Percentiles rank a stretch among this genome's conserved stretches.
Conservation (phyloP, 306 rosid species). For the Gastrolobium bilobum region DNA sequence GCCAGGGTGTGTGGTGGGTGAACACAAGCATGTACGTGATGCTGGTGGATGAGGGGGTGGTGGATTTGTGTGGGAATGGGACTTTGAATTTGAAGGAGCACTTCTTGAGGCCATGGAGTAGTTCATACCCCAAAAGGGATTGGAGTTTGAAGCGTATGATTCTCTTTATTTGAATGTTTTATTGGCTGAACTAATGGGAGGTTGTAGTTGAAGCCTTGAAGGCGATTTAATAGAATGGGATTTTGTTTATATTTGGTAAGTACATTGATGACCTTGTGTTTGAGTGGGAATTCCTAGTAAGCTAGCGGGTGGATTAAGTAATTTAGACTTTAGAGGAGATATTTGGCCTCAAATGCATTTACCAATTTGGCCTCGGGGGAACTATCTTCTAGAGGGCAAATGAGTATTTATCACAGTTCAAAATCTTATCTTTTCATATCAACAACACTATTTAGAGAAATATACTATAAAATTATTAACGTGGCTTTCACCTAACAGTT, state of each 20-base stretch:
- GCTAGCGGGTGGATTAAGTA: constrained; percentile 8
- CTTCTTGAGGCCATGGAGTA: constrained; percentile 57
- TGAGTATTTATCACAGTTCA: background rate
- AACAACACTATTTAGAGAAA: background rate
- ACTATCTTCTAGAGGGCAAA: background rate
- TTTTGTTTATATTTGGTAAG: background rate
- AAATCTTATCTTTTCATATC: background rate
- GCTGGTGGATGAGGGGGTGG: background rate
- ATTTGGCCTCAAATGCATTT: background rate
- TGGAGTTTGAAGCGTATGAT: background rate
- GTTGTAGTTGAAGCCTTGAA: constrained; percentile 20
- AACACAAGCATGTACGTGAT: constrained; percentile 62
- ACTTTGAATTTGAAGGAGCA: constrained; percentile 26
- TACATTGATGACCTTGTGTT: constrained; percentile 39
- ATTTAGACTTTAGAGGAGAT: constrained; percentile 15
- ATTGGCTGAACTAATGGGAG: constrained; percentile 29
- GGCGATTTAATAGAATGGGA: constrained; percentile 10
- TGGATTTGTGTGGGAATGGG: constrained; percentile 30
- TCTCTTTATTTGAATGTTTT: constrained; percentile 1
- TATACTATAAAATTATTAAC: too few species aligned
- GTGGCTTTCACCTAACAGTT: too few species aligned
- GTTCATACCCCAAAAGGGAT: constrained; percentile 7
- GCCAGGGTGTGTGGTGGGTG: constrained; percentile 76
- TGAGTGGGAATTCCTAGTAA: constrained; percentile 1
- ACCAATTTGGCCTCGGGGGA: constrained; percentile 6